Conservation (phyloP, 2,329 filamentous ascomycete genomes). For the Hypocreales sp. region DNA sequence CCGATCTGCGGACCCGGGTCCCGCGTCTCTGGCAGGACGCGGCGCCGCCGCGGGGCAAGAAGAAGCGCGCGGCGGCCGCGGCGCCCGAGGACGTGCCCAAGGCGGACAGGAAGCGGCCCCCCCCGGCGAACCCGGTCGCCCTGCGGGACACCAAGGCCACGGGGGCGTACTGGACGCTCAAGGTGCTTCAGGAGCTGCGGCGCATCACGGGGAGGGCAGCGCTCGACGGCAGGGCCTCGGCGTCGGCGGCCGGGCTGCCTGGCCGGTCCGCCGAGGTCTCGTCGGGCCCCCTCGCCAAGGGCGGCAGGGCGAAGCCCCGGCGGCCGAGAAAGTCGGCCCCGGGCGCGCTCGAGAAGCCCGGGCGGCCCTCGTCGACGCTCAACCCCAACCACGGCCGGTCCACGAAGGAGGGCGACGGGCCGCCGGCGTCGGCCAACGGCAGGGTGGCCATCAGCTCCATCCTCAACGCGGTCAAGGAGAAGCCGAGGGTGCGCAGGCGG, state of each 20-base stretch:
- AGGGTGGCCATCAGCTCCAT: slow-evolving; percentile 23
- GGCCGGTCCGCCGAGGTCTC: not conserved
- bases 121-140: slow-evolving; percentile 23
- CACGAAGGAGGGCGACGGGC: slow-evolving; percentile 5
- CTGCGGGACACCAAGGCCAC: slow-evolving; percentile 29
- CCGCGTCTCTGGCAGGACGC: slow-evolving; percentile 43
- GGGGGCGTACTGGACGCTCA: slow-evolving; percentile 26
- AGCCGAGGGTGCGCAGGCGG: slow-evolving; percentile 28
- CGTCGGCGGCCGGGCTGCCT: slow-evolving; percentile 4
- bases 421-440: not conserved
- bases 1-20: slow-evolving; percentile 42
- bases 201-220: slow-evolving; percentile 15
- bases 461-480: slow-evolving; percentile 32
- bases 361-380: slow-evolving; percentile 15
- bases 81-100: slow-evolving; percentile 9
- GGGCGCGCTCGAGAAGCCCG: slow-evolving; percentile 14
- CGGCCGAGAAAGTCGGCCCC: slow-evolving; percentile 25
- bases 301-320: slow-evolving; percentile 11
- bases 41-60: slow-evolving; percentile 25
- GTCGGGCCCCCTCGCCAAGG: slow-evolving; percentile 2
- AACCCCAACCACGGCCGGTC: slow-evolving; percentile 20
- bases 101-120: slow-evolving; percentile 15
- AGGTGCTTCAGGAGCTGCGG: slow-evolving; percentile 23
- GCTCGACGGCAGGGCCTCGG: slow-evolving; percentile 6
- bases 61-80: slow-evolving; percentile 16